phyloP scores from a whole-genome alignment of 2,329 filamentous ascomycete species.

The Diaporthe citriasiana region DNA sequence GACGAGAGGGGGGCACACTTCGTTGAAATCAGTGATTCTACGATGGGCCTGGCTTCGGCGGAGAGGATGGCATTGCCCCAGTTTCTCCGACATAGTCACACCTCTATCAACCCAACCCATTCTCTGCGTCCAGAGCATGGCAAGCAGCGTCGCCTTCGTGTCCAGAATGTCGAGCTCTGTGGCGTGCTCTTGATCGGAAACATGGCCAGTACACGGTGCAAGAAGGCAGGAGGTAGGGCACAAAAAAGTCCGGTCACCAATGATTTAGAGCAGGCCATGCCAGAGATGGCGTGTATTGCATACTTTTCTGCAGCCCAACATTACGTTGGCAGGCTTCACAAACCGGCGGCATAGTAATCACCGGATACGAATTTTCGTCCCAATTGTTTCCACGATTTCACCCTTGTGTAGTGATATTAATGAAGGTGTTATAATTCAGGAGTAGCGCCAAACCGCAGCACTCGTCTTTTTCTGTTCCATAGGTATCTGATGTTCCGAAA shows the following conservation, averaged over 20 bases:
- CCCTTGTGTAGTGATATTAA: slow-evolving; percentile 14
- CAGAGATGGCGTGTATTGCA: neutral
- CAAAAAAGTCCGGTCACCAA: neutral
- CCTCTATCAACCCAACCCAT: too few species aligned
- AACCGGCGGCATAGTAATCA: neutral
- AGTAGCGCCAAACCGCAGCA: slow-evolving; percentile 28
- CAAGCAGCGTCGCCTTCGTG: too few species aligned
- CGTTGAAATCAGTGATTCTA: neutral
- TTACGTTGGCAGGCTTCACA: neutral
- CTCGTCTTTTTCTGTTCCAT: slow-evolving; percentile 41
- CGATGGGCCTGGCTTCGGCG: neutral
- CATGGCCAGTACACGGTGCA: neutral
- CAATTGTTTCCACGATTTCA: neutral
- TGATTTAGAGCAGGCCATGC: neutral
- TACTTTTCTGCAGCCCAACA: neutral
- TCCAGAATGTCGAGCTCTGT: too few species aligned
- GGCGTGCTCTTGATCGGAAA: neutral
- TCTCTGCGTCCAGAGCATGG: neutral
- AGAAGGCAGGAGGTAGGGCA: neutral
- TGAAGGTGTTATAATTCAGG: slow-evolving; percentile 31
- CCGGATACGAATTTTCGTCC: neutral
- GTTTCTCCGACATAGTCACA: neutral
- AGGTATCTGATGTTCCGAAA: slow-evolving; percentile 44
- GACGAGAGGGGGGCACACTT: neutral
- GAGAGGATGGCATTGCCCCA: neutral